A percentile compares a stretch with the other conserved stretches of the same genome.
Conservation (phyloP, 495 filamentous ascomycete species). For the Talaromyces trachyspermus region DNA sequence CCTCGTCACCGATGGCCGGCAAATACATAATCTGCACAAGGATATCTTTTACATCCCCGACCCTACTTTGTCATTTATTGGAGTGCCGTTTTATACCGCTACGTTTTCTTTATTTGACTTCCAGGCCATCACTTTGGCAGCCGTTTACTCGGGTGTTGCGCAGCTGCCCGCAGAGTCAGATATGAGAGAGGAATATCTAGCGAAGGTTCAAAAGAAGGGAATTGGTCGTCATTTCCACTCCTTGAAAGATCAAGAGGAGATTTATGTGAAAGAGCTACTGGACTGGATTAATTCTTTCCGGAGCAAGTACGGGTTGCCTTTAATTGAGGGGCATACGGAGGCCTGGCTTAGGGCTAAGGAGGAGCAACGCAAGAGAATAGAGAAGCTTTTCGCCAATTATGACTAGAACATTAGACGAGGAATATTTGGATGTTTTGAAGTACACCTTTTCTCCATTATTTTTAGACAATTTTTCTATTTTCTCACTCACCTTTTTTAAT, state of each 20-base stretch:
- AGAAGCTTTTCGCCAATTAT: neutral
- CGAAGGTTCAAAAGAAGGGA: conserved; percentile 35
- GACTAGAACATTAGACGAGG: too few relatives aligned
- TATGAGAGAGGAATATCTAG: conserved; percentile 48
- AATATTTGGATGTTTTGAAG: too few relatives aligned
- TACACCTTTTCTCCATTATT: too few relatives aligned
- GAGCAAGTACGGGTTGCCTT: conserved; percentile 17
- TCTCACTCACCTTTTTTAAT: too few relatives aligned
- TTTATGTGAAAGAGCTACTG: conserved; percentile 48
- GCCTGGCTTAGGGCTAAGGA: conserved; percentile 33
- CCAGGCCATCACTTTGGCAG: conserved; percentile 52
- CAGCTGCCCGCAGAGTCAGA: conserved; percentile 35
- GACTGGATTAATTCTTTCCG: conserved; percentile 45
- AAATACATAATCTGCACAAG: conserved; percentile 59
- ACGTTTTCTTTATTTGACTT: conserved; percentile 61
- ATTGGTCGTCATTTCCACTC: conserved; percentile 48
- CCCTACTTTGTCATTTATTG: conserved; percentile 54
- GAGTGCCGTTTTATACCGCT: conserved; percentile 51
- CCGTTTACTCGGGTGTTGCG: conserved; percentile 46
- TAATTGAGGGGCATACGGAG: conserved; percentile 38
- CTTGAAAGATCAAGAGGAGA: conserved; percentile 42
- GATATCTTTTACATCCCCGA: conserved; percentile 64
- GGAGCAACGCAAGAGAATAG: conserved; percentile 19
- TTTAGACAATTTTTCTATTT: neutral
- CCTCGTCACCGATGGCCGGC: conserved; percentile 56